Percentiles rank a stretch among this genome's conserved stretches.
These are phyloP conservation scores for Blepharisma undulans DNA, from an alignment of 169 alveolate species.

Conservation along the genomic window DNA sequence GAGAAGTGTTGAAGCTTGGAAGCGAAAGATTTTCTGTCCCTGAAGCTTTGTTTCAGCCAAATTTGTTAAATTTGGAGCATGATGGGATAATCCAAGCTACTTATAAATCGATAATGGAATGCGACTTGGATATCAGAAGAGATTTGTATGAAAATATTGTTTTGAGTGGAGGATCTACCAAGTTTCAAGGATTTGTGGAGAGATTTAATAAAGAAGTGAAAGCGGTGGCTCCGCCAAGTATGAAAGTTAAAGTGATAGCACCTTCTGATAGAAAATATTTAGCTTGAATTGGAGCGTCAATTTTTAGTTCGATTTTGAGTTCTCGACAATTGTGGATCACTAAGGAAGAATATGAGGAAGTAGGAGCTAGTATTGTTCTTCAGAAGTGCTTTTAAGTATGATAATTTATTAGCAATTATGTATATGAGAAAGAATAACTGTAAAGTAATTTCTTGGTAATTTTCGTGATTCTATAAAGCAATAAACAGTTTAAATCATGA, in stretches of 20 bases:
- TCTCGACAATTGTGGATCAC: slow-evolving; percentile 99
- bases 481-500: no score
- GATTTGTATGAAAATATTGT: slow-evolving; percentile 67
- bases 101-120: slow-evolving; percentile 94
- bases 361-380: slow-evolving; percentile 98
- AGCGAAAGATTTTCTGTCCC: slow-evolving; percentile 97
- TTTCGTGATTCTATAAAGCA: no score
- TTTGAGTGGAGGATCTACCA: slow-evolving; percentile 75
- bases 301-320: slow-evolving; percentile 93
- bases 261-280: slow-evolving; percentile 98
- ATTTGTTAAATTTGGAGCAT: slow-evolving; percentile 92
- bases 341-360: slow-evolving; percentile 97
- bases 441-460: no score
- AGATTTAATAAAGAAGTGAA: slow-evolving; percentile 96
- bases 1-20: slow-evolving; percentile 94
- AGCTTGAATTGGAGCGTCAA: slow-evolving; percentile 99
- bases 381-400: slow-evolving; percentile 94
- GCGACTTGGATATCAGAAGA: slow-evolving; percentile 83
- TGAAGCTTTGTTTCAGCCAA: slow-evolving; percentile 96
- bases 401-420: no score
- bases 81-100: slow-evolving; percentile 95
- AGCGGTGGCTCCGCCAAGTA: slow-evolving; percentile 95
- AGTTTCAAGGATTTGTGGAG: slow-evolving; percentile 93
- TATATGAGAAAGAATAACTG: no score
- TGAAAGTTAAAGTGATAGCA: slow-evolving; percentile 97